Percentiles rank a stretch among this genome's conserved stretches.
Conservation (phyloP, 352 stramenopile genomes). For the Pythium grandisporangium region DNA sequence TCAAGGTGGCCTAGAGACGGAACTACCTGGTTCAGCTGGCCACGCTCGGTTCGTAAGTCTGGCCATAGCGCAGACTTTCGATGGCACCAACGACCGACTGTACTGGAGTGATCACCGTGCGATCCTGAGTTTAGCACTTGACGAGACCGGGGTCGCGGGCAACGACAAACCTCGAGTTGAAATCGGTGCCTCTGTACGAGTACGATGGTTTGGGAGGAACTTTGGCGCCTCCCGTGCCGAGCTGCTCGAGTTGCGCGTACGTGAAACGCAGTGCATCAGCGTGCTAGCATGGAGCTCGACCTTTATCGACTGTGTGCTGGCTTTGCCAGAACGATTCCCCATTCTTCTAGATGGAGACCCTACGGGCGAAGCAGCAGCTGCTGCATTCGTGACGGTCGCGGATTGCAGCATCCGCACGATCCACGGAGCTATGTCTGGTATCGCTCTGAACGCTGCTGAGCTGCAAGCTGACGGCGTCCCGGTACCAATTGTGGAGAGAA, state of each 20-base stretch:
- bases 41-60: slow-evolving; percentile 9
- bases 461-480: slow-evolving; percentile 32
- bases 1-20: slow-evolving; percentile 10
- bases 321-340: slow-evolving; percentile 18
- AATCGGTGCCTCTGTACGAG: slow-evolving; percentile 28
- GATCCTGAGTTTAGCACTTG: slow-evolving; percentile 33
- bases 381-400: slow-evolving; percentile 13
- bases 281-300: slow-evolving; percentile 28
- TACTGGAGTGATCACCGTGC: slow-evolving; percentile 53
- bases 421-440: slow-evolving; percentile 34
- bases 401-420: slow-evolving; percentile 49
- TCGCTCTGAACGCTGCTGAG: slow-evolving; percentile 31
- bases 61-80: not conserved
- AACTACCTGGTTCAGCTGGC: slow-evolving; percentile 13
- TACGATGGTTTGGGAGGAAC: slow-evolving; percentile 47
- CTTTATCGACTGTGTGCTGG: slow-evolving; percentile 48
- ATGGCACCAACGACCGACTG: slow-evolving; percentile 9
- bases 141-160: slow-evolving; percentile 8
- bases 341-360: not conserved
- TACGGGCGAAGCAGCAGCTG: too few relatives aligned
- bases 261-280: slow-evolving; percentile 27
- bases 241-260: slow-evolving; percentile 27
- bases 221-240: slow-evolving; percentile 24
- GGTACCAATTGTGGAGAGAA: slow-evolving; percentile 36
- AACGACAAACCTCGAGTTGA: slow-evolving; percentile 2